Evolutionary conservation across 1,284 basidiomycete species (phyloP), one percentile per base, ranked within the genome.

Genomic region (Malassezia arunalokei): DNA sequence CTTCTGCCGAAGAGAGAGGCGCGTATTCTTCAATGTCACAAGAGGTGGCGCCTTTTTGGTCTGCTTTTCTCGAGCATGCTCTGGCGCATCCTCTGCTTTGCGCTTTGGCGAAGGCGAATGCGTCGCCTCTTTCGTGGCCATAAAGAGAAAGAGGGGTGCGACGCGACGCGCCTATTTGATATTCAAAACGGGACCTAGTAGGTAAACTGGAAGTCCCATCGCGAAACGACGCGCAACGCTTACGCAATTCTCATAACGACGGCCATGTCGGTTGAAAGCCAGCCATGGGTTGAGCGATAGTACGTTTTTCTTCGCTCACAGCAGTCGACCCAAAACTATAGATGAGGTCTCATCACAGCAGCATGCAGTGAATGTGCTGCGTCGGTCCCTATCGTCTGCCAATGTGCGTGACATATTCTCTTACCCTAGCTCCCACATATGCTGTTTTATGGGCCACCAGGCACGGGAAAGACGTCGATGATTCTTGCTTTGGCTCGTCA

Each of bases 381-480:
- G 81, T 55, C 96, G 95, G 76, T 87, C 91, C 0, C 77, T 98
- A 43, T 83, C 83, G 2, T 91, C 87, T 15, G 85, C 87, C 37
- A 98, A 99, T 76, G 91, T 94, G 68, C 45, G 80, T 56, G 31
- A 7, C n/a, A 8, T 11, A 27, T 0, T 40, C 29, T 40, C 48
- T 39, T 32, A 27, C 30, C 29, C 30, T 72, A 98, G 92, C 79
- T 99, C 42, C 92, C 94, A 1, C 94, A 99, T 72, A 98, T 98
- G 92, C 79, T 99, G 46, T 98, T 99, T 78, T 99, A 99, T 65
- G 94, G 94, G 0, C 94, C 94, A 15, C 94, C 94, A 8, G 94
- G 94, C 29, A 98, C 94, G 6, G 94, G 94, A 44, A 99, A 99
- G 76, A 99, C 94, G 12, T 94, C 89, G 35, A 96, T 94, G 0